Base-by-base conservation (phyloP, 1,284 basidiomycete species). In the Farysia itapuensis region DNA sequence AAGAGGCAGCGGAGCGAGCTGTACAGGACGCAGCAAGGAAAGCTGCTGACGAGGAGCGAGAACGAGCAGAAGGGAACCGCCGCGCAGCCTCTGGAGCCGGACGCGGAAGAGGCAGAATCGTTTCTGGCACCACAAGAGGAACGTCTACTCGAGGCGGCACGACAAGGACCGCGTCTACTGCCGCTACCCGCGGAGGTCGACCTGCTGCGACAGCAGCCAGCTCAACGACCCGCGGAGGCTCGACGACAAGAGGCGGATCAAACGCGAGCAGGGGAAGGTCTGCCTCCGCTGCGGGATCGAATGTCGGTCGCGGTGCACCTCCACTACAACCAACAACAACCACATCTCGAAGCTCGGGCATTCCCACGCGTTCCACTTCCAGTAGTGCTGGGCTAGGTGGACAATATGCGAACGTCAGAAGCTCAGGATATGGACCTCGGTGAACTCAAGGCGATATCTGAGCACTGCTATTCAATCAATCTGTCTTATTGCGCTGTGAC, bases 331-430 rank as follows among this genome's bases (percentile, higher is more conserved):
- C 7, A 35, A n/a, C 19, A n/a, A 25, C 35, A 4, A 42, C 37
- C 26, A 44, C 40, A 4, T 34, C 46, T 13, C 35, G 52, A 18
- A 43, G 50, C 7, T 61, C 58, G 0, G 47, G 22, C 16, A 61
- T 61, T 34, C 58, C 58, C 19, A 54, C 51, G 1, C 39, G 58
- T 15, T 14, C 51, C 36, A 29, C 30, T 26, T 53, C 57, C 12
- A 40, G 57, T 31, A 61, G 58, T 44, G 46, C 58, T n/a, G 57
- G 63, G 16, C 41, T 60, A 19, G 53, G 59, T 12, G 59, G 59
- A 15, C 63, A 60, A 15, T 65, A 65, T 29, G 63, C 63, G 18
- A 61, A 61, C 35, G 63, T 65, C 35, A 60, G 57, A 23, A 65
- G 63, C 37, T 65, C 63, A 4, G 63, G 63, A 5, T 65, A 65